Base-by-base conservation (phyloP, 352 stramenopile genomes). In the Phytopythium aichiense region DNA sequence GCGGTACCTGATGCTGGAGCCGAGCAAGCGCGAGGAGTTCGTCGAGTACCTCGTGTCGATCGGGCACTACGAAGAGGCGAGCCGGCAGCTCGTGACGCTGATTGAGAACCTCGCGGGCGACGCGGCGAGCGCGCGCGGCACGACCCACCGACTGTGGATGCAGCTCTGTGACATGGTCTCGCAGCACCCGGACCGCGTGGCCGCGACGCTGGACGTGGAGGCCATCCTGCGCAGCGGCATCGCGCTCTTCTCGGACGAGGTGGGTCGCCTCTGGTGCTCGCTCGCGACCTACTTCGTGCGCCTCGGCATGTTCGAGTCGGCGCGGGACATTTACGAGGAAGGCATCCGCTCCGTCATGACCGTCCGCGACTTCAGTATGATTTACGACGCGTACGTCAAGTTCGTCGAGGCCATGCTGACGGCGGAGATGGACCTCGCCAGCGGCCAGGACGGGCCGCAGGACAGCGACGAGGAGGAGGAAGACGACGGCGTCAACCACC, bases 301-400 rank as follows among this genome's bases (percentile, higher is more conserved):
- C 25, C 69, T 98, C 7, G 97, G 97, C 18, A 84, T 97, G 68
- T 99, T 99, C 68, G 97, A 99, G 64, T 80, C 91, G 38, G 98
- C 98, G 15, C 84, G 97, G 38, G 92, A 98, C 65, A 84, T 99
- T 16, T 99, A 99, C 65, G 96, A 99, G 75, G 87, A 95, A 65
- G 88, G 91, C 12, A 79, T 91, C 31, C 68, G 76, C 22, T 84
- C 77, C 0, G 84, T 93, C 15, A 49, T 91, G 52, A 93, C 82
- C 0, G 84, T 94, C 46, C 91, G 97, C 12, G 98, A 99, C 79
- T 99, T 99, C 66, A 98, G 91, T 64, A 91, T 99, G 72, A 89
- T 99, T 30, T 99, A 99, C 61, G 98, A 99, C 73, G 94, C 97
- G 3, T 99, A 99, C 72, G 81, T 98, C 23, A 93, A 98, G 76